phyloP scores from a whole-genome alignment of 108 stramenopile genomes.

The Cyclotella cryptica region DNA sequence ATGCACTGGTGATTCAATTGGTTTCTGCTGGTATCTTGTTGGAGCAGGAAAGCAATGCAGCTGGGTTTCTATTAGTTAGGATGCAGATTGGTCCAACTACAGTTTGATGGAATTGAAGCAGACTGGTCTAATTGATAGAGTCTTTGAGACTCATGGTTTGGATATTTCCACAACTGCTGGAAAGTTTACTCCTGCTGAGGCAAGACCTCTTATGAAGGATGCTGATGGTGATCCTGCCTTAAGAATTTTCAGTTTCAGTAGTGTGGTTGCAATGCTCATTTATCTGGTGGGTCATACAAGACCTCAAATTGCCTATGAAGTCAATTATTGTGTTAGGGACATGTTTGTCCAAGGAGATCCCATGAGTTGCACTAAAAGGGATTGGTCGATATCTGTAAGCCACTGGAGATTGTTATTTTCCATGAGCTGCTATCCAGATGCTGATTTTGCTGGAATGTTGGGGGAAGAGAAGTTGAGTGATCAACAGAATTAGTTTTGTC shows the following conservation, averaged over 20 bases:
- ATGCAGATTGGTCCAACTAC: constrained; percentile 18
- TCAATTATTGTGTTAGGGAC: no score
- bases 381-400: background rate
- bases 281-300: constrained; percentile 55
- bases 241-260: constrained; percentile 43
- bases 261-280: constrained; percentile 60
- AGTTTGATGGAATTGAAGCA: constrained; percentile 44
- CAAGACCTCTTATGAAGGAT: constrained; percentile 43
- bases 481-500: no score
- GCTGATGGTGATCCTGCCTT: constrained; percentile 39
- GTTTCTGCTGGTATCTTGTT: background rate
- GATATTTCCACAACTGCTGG: background rate
- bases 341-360: background rate
- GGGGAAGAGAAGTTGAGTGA: no score
- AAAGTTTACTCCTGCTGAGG: constrained; percentile 36
- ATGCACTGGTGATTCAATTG: no score
- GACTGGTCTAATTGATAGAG: constrained; percentile 41
- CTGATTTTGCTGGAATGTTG: no score
- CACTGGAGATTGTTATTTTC: background rate
- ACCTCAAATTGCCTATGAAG: constrained; percentile 45
- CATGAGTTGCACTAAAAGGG: background rate
- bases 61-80: background rate
- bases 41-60: background rate
- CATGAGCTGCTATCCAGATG: background rate
- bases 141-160: constrained; percentile 44